phyloP scores from a whole-genome alignment of 179 eudicot genomes.

The Nepenthes alata region DNA sequence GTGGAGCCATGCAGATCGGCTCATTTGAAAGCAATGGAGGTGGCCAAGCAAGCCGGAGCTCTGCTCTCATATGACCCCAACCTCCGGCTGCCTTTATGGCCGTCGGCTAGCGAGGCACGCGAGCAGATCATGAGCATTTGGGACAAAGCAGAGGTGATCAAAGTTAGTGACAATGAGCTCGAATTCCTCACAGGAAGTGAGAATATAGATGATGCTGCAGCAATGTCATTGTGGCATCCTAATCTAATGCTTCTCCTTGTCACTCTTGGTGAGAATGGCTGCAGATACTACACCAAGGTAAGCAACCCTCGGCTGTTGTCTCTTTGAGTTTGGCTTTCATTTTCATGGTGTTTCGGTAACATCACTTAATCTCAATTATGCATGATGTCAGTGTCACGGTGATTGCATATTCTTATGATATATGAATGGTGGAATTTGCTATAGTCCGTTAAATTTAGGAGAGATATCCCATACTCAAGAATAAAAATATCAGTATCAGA shows the following conservation, averaged over 20 bases:
- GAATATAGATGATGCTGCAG: conserved; percentile 53
- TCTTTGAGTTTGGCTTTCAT: background rate
- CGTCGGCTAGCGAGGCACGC: conserved; percentile 62
- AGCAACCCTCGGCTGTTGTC: background rate
- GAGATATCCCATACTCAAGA: too few relatives aligned
- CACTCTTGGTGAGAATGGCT: conserved; percentile 79
- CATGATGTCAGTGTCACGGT: background rate
- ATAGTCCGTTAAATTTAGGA: background rate
- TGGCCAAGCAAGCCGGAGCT: conserved; percentile 69
- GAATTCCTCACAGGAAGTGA: conserved; percentile 61
- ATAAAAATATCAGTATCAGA: too few relatives aligned
- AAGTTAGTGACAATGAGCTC: conserved; percentile 69
- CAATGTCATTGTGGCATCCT: conserved; percentile 70
- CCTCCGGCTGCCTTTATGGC: conserved; percentile 84
- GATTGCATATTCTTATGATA: background rate
- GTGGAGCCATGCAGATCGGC: conserved; percentile 95
- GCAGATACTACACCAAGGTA: conserved; percentile 72
- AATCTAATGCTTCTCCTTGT: conserved; percentile 72
- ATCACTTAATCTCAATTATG: background rate
- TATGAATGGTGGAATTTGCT: background rate
- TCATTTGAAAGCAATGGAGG: conserved; percentile 81
- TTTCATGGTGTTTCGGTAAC: background rate
- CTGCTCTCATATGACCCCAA: conserved; percentile 87
- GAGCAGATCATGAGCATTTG: conserved; percentile 76
- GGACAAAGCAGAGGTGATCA: conserved; percentile 80